Percentiles rank a stretch among this genome's conserved stretches.
phyloP scores from a whole-genome alignment of 164 flowering plant genomes.

The Aristolochia fimbriata region DNA sequence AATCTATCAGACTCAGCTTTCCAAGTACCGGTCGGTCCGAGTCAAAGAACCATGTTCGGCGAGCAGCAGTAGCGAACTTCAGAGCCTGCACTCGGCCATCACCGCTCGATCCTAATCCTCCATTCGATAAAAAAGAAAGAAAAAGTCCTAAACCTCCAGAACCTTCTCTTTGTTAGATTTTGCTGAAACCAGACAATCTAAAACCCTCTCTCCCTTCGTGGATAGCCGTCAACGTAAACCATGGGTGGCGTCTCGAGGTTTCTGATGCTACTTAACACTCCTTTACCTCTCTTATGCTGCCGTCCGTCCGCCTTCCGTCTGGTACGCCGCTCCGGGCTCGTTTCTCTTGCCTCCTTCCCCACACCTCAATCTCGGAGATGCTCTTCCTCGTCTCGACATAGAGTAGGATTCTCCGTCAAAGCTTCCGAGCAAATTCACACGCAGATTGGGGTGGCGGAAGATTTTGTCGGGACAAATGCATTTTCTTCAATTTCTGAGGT shows the following conservation, averaged over 20 bases:
- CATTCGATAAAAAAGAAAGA: too few relatives aligned
- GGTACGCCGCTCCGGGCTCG: constrained; percentile 11
- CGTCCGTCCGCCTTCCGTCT: constrained; percentile 10
- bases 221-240: not conserved
- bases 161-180: too few relatives aligned
- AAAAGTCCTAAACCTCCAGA: too few relatives aligned
- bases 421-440: constrained; percentile 21
- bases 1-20: too few relatives aligned
- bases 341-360: constrained; percentile 1
- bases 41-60: too few relatives aligned
- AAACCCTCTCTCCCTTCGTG: too few relatives aligned
- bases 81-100: not conserved
- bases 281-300: constrained; percentile 22
- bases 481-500: constrained; percentile 4
- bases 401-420: constrained; percentile 5
- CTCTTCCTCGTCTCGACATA: constrained; percentile 5
- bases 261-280: constrained; percentile 28
- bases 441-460: constrained; percentile 15
- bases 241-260: constrained; percentile 35
- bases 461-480: constrained; percentile 7
- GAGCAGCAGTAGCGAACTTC: too few relatives aligned
- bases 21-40: too few relatives aligned
- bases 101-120: not conserved
- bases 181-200: too few relatives aligned
- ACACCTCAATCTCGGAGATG: constrained; percentile 2